Evolutionary conservation across 805 yeast genomes (phyloP).

Genomic region (Candida pseudoglaebosa): DNA sequence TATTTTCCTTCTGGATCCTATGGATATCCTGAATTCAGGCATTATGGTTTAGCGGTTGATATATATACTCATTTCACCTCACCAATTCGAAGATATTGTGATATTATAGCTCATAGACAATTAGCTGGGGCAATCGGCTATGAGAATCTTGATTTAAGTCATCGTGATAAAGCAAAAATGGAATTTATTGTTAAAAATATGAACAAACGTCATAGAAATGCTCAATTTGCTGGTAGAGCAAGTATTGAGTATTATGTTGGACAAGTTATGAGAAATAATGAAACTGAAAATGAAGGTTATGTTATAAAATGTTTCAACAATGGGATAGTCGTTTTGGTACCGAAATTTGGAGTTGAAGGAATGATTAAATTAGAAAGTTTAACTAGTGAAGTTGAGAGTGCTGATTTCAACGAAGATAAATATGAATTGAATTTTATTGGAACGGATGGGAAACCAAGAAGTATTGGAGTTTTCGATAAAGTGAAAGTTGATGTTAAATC

Average conservation of each 20-base stretch:
- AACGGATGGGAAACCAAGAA: conserved; percentile 40
- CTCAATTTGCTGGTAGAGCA: conserved; percentile 98
- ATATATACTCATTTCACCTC: conserved; percentile 98
- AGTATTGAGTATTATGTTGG: conserved; percentile 97
- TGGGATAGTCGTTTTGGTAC: conserved; percentile 92
- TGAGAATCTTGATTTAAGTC: conserved; percentile 75
- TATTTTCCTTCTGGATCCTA: conserved; percentile 89
- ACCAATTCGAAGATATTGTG: conserved; percentile 97
- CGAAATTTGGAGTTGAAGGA: conserved; percentile 94
- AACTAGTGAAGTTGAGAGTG: conserved; percentile 55
- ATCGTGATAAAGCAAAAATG: conserved; percentile 87
- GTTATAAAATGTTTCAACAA: conserved; percentile 89
- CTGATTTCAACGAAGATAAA: conserved; percentile 71
- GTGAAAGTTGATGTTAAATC: conserved; percentile 81
- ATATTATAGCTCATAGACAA: conserved; percentile 95
- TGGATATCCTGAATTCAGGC: conserved; percentile 88
- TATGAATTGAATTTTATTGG: conserved; percentile 63
- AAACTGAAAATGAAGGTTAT: conserved; percentile 80
- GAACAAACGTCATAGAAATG: conserved; percentile 92
- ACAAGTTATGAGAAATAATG: conserved; percentile 87
- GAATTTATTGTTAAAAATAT: conserved; percentile 84
- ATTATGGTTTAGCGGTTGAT: conserved; percentile 96
- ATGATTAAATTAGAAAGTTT: conserved; percentile 77
- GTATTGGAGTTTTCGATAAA: conserved; percentile 74
- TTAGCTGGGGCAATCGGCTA: conserved; percentile 97